Base-by-base conservation (phyloP, 495 filamentous ascomycete genomes). In the Penicillium ochrochloron region DNA sequence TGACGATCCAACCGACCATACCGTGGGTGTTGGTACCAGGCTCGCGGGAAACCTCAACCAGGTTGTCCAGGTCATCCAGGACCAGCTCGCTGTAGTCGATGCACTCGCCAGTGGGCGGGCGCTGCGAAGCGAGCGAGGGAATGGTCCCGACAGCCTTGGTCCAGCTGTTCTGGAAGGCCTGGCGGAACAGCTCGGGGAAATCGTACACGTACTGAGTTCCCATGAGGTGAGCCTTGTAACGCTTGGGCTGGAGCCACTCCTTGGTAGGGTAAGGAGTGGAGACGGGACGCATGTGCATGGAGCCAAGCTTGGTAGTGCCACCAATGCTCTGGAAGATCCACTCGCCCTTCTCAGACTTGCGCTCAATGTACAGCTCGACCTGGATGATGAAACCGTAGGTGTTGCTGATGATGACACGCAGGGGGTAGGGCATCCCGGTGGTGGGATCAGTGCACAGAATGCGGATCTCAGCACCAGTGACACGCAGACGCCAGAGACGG, bases 141-240 rank as follows among this genome's bases (percentile, higher is more conserved):
- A 93, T 86, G 73, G 89, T 90, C 68, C 84, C 83, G 46, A 90
- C 84, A 58, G 85, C 85, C 74, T 88, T 87, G 68, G 82, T 81
- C 95, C 95, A 99, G 83, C 87, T 92, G 82, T 97, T 97, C 80
- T 97, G 93, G 78, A 97, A 91, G 44, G 95, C 94, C 78, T 98
- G 95, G 72, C 95, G 86, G 90, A 99, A 99, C 35, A 99, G 89
- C 83, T 99, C 96, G 9, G 95, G 95, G 91, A 99, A 99, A 82
- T 99, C 95, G 76, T 99, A 99, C 62, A 97, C 96, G 68, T 97
- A 99, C 76, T 99, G 95, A 19, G 95, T 99, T 68, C 95, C 95
- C 94, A 98, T 97, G 59, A 99, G 75, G 77, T 99, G 95, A 56
- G 95, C 95, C 88, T 96, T 98, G 88, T 98, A 98, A 62, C 95